phyloP scores from a whole-genome alignment of 2,329 filamentous ascomycete genomes.

The Chaetomiaceae sp. region DNA sequence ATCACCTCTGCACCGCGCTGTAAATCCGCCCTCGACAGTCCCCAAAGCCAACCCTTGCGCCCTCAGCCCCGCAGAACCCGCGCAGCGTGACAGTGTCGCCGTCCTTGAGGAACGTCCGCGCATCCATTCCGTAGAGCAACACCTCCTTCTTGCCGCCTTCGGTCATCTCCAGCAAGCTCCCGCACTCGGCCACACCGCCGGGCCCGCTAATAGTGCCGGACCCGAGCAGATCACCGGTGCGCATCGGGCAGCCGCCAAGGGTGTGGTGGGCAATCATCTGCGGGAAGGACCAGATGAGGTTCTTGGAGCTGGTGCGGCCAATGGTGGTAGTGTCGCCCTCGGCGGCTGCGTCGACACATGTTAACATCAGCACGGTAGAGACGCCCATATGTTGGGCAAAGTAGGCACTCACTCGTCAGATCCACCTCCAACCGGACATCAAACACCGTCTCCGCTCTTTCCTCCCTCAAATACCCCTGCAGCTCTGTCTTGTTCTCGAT shows the following conservation, averaged over 20 bases:
- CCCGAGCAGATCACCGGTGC: conserved; percentile 69
- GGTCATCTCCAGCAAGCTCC: conserved; percentile 44
- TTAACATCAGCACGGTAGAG: background rate
- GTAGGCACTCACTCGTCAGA: conserved; percentile 46
- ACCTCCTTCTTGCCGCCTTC: conserved; percentile 43
- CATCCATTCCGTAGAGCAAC: conserved; percentile 37
- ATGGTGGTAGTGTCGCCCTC: conserved; percentile 54
- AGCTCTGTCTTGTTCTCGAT: conserved; percentile 34
- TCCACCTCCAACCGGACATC: conserved; percentile 68
- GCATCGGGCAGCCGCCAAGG: conserved; percentile 69
- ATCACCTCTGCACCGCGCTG: too few species aligned
- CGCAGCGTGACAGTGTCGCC: conserved; percentile 42
- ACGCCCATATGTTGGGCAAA: too few species aligned
- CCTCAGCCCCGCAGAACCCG: conserved; percentile 34
- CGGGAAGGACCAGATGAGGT: conserved; percentile 76
- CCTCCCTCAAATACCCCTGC: conserved; percentile 54
- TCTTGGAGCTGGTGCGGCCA: conserved; percentile 55
- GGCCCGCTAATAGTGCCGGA: conserved; percentile 67
- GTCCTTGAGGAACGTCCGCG: conserved; percentile 42
- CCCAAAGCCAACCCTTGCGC: conserved; percentile 42
- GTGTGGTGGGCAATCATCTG: conserved; percentile 81
- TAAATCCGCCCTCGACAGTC: conserved; percentile 32
- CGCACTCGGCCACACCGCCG: conserved; percentile 33
- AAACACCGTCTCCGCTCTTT: conserved; percentile 54
- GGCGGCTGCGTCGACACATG: conserved; percentile 31